A percentile compares a stretch with the other conserved stretches of the same genome.
Evolutionary conservation across 768 basidiomycete species (phyloP).

Genomic region (Piloderma croceum): DNA sequence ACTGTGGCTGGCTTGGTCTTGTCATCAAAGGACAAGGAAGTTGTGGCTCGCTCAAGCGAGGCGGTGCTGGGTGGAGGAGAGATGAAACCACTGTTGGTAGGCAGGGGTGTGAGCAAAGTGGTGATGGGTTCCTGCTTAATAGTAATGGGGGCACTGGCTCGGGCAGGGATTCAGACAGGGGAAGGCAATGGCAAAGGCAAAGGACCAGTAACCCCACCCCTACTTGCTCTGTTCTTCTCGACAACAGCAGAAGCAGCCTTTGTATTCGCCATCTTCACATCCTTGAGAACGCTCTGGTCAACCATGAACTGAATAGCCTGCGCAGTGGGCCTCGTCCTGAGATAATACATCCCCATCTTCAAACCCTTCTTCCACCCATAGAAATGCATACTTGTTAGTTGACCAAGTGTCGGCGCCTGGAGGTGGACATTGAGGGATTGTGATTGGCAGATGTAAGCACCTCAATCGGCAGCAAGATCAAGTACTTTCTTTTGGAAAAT

Average conservation of each 20-base stretch:
- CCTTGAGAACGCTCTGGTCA: conserved; percentile 72
- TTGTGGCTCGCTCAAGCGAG: conserved; percentile 22
- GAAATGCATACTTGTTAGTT: conserved; percentile 95
- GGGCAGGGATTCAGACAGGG: conserved; percentile 19
- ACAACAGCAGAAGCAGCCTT: conserved; percentile 10
- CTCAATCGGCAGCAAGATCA: conserved; percentile 97
- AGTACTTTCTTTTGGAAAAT: conserved; percentile 98
- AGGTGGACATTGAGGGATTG: conserved; percentile 94
- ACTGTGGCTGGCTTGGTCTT: conserved; percentile 49
- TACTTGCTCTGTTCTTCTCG: conserved; percentile 16
- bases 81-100: conserved; percentile 18
- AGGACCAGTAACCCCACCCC: conserved; percentile 16
- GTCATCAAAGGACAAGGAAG: conserved; percentile 40
- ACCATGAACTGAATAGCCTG: conserved; percentile 98
- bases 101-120: conserved; percentile 3
- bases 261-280: conserved; percentile 42
- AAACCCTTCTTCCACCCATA: conserved; percentile 99
- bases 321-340: conserved; percentile 90
- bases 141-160: conserved; percentile 21
- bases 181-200: conserved; percentile 15
- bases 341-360: conserved; percentile 99
- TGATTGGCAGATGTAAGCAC: conserved; percentile 95
- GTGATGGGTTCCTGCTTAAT: conserved; percentile 21
- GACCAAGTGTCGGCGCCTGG: conserved; percentile 81
- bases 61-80: conserved; percentile 25